Evolutionary conservation across 148 eudicot species (phyloP), one percentile per base, ranked within the genome.

Genomic region (Chenopodium formosanum): DNA sequence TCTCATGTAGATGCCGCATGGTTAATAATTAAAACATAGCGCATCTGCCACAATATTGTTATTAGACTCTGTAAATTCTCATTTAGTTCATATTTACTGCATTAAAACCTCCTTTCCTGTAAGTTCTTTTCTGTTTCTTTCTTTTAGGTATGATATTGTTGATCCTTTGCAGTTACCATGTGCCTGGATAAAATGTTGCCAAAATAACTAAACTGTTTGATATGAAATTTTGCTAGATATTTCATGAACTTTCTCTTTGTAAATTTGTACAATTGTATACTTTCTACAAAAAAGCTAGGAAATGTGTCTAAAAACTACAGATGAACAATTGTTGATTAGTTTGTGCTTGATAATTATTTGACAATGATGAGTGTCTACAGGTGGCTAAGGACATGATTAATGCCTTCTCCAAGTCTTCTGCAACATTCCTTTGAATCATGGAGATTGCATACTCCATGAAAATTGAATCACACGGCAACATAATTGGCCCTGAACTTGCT

Each of bases 391-490:
- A 29, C 20, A 31, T 14, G 34, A 68, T 12, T 14, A 68, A 4
- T 68, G 72, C 72, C 34, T 68, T 31, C 40, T 68, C 40, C 40
- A 68, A 68, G 13, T 68, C 72, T 6, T 68, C 17, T 0, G 72
- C 37, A 16, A 79, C 76, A 17, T 71, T 56, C 0, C 29, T 80
- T 56, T 56, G 37, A 58, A 80, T 72, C 76, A 71, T 71, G 64
- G 56, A 80, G 50, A 80, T 71, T 14, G 4, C 46, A 37, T 80
- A 71, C 58, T 80, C 70, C 70, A 68, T 69, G 48, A 79, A 10
- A 50, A 40, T 80, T 7, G 70, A 71, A 58, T 58, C 76, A 72
- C 69, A 71, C 25, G 82, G 70, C 70, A 80, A 20, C 14, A 74
- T 79, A 16, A 79, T 70, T 79, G 76, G 76, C 37, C 53, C 56